phyloP scores from a whole-genome alignment of 495 filamentous ascomycete species.

The Hyphodiscus hymeniophilus region DNA sequence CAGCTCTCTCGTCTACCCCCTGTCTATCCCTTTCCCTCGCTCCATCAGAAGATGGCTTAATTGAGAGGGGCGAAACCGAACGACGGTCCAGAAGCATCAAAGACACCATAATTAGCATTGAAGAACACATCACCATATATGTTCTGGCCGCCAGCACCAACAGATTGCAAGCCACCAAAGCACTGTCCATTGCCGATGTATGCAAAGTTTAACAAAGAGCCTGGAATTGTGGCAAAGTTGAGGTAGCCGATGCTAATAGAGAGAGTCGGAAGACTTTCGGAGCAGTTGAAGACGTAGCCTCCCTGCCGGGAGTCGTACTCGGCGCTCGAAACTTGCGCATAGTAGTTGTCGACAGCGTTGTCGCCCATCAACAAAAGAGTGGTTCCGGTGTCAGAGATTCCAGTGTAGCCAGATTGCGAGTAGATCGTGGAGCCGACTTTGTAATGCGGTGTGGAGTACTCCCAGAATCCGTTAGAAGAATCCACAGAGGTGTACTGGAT shows the following conservation, averaged over 20 bases:
- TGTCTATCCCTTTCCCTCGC: too few species aligned
- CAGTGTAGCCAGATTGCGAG: slow-evolving; percentile 37
- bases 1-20: too few species aligned
- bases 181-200: slow-evolving; percentile 39
- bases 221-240: slow-evolving; percentile 43
- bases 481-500: slow-evolving; percentile 60
- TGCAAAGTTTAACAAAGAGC: slow-evolving; percentile 47
- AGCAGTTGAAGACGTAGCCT: slow-evolving; percentile 63
- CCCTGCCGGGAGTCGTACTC: slow-evolving; percentile 36
- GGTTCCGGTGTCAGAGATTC: slow-evolving; percentile 67
- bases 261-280: slow-evolving; percentile 51
- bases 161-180: slow-evolving; percentile 57
- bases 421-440: slow-evolving; percentile 38
- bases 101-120: slow-evolving; percentile 72
- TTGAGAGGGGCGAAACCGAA: slow-evolving; percentile 18
- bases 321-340: slow-evolving; percentile 50
- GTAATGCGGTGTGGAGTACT: slow-evolving; percentile 54
- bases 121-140: slow-evolving; percentile 76
- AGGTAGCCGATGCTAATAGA: slow-evolving; percentile 41
- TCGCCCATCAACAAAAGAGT: slow-evolving; percentile 64
- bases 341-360: slow-evolving; percentile 46
- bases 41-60: too few species aligned
- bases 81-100: slow-evolving; percentile 42
- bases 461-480: slow-evolving; percentile 63
- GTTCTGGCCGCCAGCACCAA: slow-evolving; percentile 52